Conservation (phyloP, 345 rosid species). For the Ceriops decandra region DNA sequence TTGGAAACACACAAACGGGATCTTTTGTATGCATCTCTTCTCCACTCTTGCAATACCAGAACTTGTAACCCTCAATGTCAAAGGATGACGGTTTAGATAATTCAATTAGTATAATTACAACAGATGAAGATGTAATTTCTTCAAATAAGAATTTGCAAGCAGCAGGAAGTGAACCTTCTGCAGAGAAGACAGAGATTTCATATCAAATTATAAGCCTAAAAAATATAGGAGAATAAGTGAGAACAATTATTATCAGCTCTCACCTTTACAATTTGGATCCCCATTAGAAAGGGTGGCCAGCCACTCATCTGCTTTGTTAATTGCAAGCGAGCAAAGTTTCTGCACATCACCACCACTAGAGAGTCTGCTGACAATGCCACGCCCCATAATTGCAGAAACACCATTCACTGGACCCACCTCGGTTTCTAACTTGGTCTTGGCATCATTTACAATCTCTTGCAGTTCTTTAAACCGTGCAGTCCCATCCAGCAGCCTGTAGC, state of each 20-base stretch:
- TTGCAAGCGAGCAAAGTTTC: conserved; percentile 71
- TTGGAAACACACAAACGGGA: conserved; percentile 52
- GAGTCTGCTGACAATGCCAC: conserved; percentile 91
- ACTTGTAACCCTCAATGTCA: conserved; percentile 75
- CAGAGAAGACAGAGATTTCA: conserved; percentile 8
- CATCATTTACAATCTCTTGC: conserved; percentile 61
- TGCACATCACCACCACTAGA: conserved; percentile 67
- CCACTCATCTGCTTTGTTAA: conserved; percentile 62
- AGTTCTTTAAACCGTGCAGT: conserved; percentile 69
- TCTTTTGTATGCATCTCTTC: conserved; percentile 59
- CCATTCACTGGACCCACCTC: conserved; percentile 83
- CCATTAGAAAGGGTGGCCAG: conserved; percentile 36
- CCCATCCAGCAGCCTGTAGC: conserved; percentile 73
- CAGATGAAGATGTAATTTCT: conserved; percentile 60
- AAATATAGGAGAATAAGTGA: not conserved
- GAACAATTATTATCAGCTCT: conserved; percentile 13
- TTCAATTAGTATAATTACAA: conserved; percentile 65
- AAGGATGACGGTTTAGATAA: conserved; percentile 38
- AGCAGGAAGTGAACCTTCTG: conserved; percentile 63
- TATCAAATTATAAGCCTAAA: not conserved
- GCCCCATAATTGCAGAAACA: conserved; percentile 63
- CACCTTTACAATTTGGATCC: conserved; percentile 51
- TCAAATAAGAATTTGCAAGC: conserved; percentile 85
- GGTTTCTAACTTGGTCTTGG: conserved; percentile 68
- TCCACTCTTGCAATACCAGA: conserved; percentile 78